Evolutionary conservation across 2,329 filamentous ascomycete genomes (phyloP).

Genomic region (Lasiodiplodia citricola): DNA sequence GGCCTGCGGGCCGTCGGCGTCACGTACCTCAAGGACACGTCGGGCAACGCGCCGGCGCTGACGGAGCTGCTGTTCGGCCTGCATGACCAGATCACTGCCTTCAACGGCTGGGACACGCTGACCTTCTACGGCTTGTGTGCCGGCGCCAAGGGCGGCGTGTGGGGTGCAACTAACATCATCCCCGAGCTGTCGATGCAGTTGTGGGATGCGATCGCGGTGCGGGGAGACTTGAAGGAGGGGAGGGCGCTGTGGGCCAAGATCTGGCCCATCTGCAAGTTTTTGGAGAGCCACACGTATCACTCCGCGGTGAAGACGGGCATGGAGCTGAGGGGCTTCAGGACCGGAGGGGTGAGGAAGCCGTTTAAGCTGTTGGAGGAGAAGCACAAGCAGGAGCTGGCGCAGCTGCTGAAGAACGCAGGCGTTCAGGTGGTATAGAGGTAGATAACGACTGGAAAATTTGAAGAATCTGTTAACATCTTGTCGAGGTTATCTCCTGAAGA

Average conservation of each 20-base stretch:
- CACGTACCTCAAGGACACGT: conserved; percentile 59
- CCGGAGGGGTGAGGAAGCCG: conserved; percentile 57
- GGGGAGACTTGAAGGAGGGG: conserved; percentile 50
- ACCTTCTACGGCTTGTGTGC: conserved; percentile 60
- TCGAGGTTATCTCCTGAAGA: too few relatives aligned
- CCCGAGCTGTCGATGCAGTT: conserved; percentile 56
- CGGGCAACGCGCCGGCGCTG: conserved; percentile 56
- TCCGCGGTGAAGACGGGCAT: conserved; percentile 57
- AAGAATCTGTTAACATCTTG: neutral
- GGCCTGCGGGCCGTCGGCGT: conserved; percentile 53
- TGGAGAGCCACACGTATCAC: conserved; percentile 56
- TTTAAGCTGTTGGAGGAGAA: conserved; percentile 49
- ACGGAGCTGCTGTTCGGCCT: conserved; percentile 56
- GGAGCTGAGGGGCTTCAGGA: conserved; percentile 53
- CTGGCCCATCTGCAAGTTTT: conserved; percentile 57
- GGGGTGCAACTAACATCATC: conserved; percentile 59
- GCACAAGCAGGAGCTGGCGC: conserved; percentile 43
- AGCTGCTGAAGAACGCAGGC: conserved; percentile 47
- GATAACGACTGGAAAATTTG: neutral
- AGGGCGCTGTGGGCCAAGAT: conserved; percentile 57
- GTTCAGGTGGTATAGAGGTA: neutral
- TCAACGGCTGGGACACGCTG: conserved; percentile 61
- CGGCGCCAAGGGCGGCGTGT: conserved; percentile 56
- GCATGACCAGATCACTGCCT: conserved; percentile 51
- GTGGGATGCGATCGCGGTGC: conserved; percentile 54